phyloP scores from a whole-genome alignment of 805 yeast species.

The Spathaspora girioi region DNA sequence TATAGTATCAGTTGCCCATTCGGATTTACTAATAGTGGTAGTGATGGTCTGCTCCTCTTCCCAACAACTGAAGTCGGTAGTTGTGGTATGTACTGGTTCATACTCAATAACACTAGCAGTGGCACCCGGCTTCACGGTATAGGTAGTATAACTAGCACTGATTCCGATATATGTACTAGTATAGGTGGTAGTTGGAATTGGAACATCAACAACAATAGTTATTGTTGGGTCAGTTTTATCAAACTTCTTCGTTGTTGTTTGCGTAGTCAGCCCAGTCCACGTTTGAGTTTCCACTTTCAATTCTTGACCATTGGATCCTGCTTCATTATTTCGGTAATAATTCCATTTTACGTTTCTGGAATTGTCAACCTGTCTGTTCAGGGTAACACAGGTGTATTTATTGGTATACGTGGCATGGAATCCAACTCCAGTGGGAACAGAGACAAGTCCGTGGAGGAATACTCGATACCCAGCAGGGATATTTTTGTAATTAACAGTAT shows the following conservation, averaged over 20 bases:
- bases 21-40: neutral
- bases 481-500: constrained; percentile 12
- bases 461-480: constrained; percentile 29
- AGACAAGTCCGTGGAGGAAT: constrained; percentile 12
- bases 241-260: constrained; percentile 16
- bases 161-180: constrained; percentile 12
- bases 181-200: constrained; percentile 14
- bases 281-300: constrained; percentile 18
- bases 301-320: constrained; percentile 10
- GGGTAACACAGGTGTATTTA: constrained; percentile 5
- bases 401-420: neutral
- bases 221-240: constrained; percentile 13
- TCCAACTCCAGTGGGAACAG: neutral
- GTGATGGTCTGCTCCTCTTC: neutral
- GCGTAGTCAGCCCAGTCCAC: constrained; percentile 16
- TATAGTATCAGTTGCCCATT: neutral
- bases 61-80: neutral
- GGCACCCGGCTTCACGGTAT: constrained; percentile 14
- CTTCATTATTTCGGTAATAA: neutral
- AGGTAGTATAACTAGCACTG: constrained; percentile 10
- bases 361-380: constrained; percentile 5
- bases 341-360: constrained; percentile 11
- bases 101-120: constrained; percentile 14
- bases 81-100: constrained; percentile 4
- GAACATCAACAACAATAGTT: constrained; percentile 19